These are phyloP conservation scores for Akanthomyces lecanii DNA, from an alignment of 2,329 filamentous ascomycete species.

Conservation along the genomic window DNA sequence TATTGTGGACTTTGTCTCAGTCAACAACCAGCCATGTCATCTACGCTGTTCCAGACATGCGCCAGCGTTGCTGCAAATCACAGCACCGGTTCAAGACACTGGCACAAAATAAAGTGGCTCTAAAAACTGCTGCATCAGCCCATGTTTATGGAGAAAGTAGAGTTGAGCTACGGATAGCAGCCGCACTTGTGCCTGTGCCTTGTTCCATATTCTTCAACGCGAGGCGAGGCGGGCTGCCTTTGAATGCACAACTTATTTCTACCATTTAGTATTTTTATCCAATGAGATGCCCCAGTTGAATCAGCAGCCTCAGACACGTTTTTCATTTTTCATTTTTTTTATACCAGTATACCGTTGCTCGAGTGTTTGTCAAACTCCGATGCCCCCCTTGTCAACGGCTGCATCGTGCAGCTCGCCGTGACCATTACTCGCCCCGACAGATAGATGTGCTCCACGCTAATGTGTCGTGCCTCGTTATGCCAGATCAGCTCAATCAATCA, in stretches of 20 bases:
- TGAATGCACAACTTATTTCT: not conserved
- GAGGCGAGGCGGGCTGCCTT: not conserved
- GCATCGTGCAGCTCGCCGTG: not conserved
- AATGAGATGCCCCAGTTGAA: not conserved
- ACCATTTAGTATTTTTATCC: not conserved
- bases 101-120: slow-evolving; percentile 10
- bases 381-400: too few species aligned
- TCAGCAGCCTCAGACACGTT: not conserved
- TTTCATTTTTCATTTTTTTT: not conserved
- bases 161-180: not conserved
- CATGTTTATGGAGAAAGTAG: not conserved
- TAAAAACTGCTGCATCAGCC: slow-evolving; percentile 1
- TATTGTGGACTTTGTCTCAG: slow-evolving; percentile 14
- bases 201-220: slow-evolving; percentile 14
- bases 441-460: not conserved
- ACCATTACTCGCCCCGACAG: not conserved
- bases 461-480: slow-evolving; percentile 1
- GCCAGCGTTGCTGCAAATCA: slow-evolving; percentile 14
- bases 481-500: slow-evolving; percentile 3
- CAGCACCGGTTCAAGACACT: slow-evolving; percentile 6
- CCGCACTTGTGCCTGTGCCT: not conserved
- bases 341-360: not conserved
- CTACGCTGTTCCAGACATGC: slow-evolving; percentile 16
- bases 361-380: not conserved
- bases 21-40: slow-evolving; percentile 15